Evolutionary conservation across 176 grass and related monocot species (phyloP), one percentile per base, ranked within the genome.

Genomic region (Bothriochloa decipiens): DNA sequence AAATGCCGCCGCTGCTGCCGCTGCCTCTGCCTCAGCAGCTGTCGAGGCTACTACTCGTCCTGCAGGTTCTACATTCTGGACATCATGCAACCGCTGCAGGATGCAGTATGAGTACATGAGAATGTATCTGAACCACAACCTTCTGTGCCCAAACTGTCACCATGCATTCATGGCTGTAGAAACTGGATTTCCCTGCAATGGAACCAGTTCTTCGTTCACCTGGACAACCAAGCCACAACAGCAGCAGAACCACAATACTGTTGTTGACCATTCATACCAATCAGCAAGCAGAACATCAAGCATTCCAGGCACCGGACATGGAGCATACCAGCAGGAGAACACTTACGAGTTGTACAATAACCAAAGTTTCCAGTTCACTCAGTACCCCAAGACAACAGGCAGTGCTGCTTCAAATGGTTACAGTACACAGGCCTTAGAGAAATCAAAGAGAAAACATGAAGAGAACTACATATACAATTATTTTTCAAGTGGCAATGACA

Each of bases 41-140:
- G 79, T 42, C 11, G 60, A 84, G 75, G 65, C 50, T 65, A 79
- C 76, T 80, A 75, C 87, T 29, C 77, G 37, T 29, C 76, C 78
- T 4, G 35, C 57, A 32, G 62, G 76, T 26, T 68, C 86, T 8
- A 94, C 87, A 26, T 95, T 95, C 66, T 92, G 93, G 93, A 95
- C 90, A 37, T 95, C 93, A 61, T 95, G 93, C 90, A 88, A 90
- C 39, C 22, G 88, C 49, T 95, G 93, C 50, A 74, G 90, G 28
- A 95, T 92, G 90, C 93, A 90, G 81, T 92, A 95, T 74, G 93
- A 95, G 84, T 95, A 95, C 65, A 52, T 92, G 66, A 89, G 90
- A 78, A 69, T 95, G 65, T 95, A 92, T 82, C 84, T 95, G 58
- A 90, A 92, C 81, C 90, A 95, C 78, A 95, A 95, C 63, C 85